These are phyloP conservation scores for Claviceps capensis DNA, from an alignment of 2,329 filamentous ascomycete species.

Conservation along the genomic window DNA sequence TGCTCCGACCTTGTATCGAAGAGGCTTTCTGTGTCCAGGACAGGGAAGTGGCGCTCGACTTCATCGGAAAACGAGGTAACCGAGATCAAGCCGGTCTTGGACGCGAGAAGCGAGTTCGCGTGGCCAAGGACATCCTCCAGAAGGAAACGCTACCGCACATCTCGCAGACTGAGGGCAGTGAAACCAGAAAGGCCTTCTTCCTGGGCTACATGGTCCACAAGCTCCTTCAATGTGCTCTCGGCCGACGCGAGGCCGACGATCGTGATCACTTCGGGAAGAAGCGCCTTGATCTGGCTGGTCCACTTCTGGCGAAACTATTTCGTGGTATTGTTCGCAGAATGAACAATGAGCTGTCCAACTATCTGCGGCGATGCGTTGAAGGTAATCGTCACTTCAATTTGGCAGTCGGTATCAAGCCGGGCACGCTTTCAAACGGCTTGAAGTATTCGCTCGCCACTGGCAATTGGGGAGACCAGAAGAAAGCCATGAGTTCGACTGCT, in stretches of 20 bases:
- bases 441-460: constrained; percentile 96
- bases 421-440: constrained; percentile 81
- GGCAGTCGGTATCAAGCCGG: constrained; percentile 78
- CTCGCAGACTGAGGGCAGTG: constrained; percentile 84
- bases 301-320: constrained; percentile 91
- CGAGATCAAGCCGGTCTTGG: constrained; percentile 46
- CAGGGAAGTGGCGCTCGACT: constrained; percentile 84
- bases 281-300: constrained; percentile 86
- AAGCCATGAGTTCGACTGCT: constrained; percentile 84
- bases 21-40: constrained; percentile 96
- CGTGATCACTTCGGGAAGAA: constrained; percentile 99
- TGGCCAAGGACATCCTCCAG: constrained; percentile 86
- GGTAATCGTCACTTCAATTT: constrained; percentile 80
- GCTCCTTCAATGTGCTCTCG: constrained; percentile 82
- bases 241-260: constrained; percentile 86
- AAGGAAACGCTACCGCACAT: constrained; percentile 96
- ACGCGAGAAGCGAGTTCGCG: constrained; percentile 77
- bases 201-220: constrained; percentile 98
- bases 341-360: constrained; percentile 79
- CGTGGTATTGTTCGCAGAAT: constrained; percentile 81
- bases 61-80: constrained; percentile 85
- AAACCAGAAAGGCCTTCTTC: constrained; percentile 95
- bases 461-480: constrained; percentile 99
- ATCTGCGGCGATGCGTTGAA: constrained; percentile 86
- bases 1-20: constrained; percentile 92